A percentile compares a stretch with the other conserved stretches of the same genome.
phyloP scores from a whole-genome alignment of 106 monocot genomes.

The Dactylorhiza incarnata region DNA sequence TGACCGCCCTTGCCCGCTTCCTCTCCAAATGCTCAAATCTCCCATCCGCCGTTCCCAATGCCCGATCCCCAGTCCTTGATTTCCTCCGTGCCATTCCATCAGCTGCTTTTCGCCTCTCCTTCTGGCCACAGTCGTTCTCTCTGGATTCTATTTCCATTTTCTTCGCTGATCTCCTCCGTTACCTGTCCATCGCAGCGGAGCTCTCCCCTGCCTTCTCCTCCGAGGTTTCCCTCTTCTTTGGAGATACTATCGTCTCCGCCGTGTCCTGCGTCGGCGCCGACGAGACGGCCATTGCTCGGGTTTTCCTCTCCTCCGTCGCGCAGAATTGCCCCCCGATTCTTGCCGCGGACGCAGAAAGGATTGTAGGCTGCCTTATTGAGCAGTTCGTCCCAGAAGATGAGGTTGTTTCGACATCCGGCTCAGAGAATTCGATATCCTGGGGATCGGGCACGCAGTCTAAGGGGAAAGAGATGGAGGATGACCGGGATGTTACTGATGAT shows the following conservation, averaged over 20 bases:
- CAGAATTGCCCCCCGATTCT: constrained; percentile 36
- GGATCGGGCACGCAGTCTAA: constrained; percentile 39
- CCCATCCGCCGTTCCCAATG: constrained; percentile 23
- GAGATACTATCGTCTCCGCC: constrained; percentile 23
- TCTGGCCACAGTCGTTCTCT: constrained; percentile 48
- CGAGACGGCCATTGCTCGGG: constrained; percentile 30
- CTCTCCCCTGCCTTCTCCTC: constrained; percentile 30
- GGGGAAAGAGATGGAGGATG: constrained; percentile 52
- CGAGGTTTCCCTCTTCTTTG: constrained; percentile 28
- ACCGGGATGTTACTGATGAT: constrained; percentile 38
- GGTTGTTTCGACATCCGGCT: constrained; percentile 18
- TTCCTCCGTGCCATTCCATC: constrained; percentile 47
- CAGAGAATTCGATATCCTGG: constrained; percentile 23
- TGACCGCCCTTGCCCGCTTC: constrained; percentile 71
- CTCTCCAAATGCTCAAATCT: constrained; percentile 35
- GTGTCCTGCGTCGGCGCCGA: constrained; percentile 15
- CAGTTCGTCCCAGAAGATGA: constrained; percentile 20
- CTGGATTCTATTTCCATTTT: constrained; percentile 26
- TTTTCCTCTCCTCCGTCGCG: constrained; percentile 45
- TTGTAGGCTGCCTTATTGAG: constrained; percentile 47
- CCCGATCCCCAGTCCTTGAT: constrained; percentile 39
- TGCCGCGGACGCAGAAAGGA: constrained; percentile 28
- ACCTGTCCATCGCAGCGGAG: constrained; percentile 25
- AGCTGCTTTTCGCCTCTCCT: constrained; percentile 28
- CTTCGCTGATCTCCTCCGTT: constrained; percentile 38